Base-by-base conservation (phyloP, 345 rosid genomes). In the Lepidium didymum region DNA sequence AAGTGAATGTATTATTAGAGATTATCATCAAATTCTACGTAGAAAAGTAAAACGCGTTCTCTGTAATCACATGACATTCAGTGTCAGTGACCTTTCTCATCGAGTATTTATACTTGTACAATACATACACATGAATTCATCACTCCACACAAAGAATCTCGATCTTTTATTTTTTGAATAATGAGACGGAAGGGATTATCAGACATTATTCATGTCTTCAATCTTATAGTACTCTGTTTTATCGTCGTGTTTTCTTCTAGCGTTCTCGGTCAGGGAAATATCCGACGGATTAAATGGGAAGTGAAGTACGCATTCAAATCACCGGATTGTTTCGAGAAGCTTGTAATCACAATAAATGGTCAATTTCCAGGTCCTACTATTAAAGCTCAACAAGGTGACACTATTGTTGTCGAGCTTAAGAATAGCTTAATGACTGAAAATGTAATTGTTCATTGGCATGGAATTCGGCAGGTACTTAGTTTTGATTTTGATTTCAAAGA, bases 381-480 rank as follows among this genome's bases (percentile, higher is more conserved):
- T 38, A 5, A 55, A n/a, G 94, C 87, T 6, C 79, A 79, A 61
- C 85, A 84, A 54, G 82, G 86, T 34, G 94, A 92, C 47, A 84
- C 89, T 1, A 33, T 91, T 14, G n/a, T 91, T 15, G 89, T 89
- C 10, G 86, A 89, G 53, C 83, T 89, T 40, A 89, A 72, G 47
- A 91, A 91, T 67, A 80, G 78, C 35, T 69, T 91, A 70, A 11
- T 74, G 9, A 89, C 84, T 0, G 89, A 87, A 79, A 89, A 87
- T 31, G 54, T 80, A 0, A 82, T 91, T 3, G 80, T 90, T 37
- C 95, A 84, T 35, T 90, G 97, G 96, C 97, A 91, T 47, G 91
- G 96, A 27, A 91, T 91, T 25, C 72, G 88, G n/a, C 88, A 88
- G 80, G 90, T 64, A 34, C 33, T 5, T 29, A 29, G 33, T 29